Percentiles rank a stretch among this genome's conserved stretches.
Evolutionary conservation across 192 early-diverging fungal genomes (phyloP).

Genomic region (Coemansia sp.): DNA sequence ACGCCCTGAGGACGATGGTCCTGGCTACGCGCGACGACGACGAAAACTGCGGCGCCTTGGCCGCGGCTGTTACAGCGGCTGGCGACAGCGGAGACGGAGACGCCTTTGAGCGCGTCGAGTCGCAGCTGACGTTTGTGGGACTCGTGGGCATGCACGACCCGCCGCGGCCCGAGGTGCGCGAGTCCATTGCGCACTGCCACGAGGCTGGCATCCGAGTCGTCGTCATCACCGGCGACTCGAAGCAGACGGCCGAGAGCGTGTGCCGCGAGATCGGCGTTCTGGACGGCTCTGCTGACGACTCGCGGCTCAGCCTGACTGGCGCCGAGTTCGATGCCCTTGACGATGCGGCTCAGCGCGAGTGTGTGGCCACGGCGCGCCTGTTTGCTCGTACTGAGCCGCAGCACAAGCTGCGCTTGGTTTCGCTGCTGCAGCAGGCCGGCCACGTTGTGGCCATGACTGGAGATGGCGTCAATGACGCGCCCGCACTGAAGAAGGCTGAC

Average conservation of each 20-base stretch:
- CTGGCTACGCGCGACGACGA: slow-evolving; percentile 87
- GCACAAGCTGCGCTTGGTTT: slow-evolving; percentile 95
- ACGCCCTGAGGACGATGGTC: slow-evolving; percentile 88
- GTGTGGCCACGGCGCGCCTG: slow-evolving; percentile 75
- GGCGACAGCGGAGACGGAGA: slow-evolving; percentile 30
- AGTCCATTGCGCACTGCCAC: slow-evolving; percentile 83
- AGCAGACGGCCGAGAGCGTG: slow-evolving; percentile 95
- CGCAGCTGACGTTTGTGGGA: slow-evolving; percentile 92
- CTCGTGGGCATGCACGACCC: slow-evolving; percentile 98
- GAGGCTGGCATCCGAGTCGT: slow-evolving; percentile 97
- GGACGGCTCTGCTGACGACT: slow-evolving; percentile 66
- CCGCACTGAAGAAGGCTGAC: slow-evolving; percentile 96
- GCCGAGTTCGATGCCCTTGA: slow-evolving; percentile 93
- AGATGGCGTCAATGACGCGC: slow-evolving; percentile 99
- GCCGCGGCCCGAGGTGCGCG: slow-evolving; percentile 88
- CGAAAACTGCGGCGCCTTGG: slow-evolving; percentile 39
- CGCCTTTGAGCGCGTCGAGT: slow-evolving; percentile 73
- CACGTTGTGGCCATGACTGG: slow-evolving; percentile 76
- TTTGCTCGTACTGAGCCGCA: slow-evolving; percentile 96
- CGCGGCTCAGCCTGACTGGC: slow-evolving; percentile 79
- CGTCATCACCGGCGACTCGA: slow-evolving; percentile 98
- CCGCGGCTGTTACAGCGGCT: slow-evolving; percentile 51
- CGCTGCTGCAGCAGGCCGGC: slow-evolving; percentile 81
- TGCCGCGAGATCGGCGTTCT: slow-evolving; percentile 96
- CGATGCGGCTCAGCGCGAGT: slow-evolving; percentile 69